Base-by-base conservation (phyloP, 179 eudicot genomes). In the Gypsophila paniculata region DNA sequence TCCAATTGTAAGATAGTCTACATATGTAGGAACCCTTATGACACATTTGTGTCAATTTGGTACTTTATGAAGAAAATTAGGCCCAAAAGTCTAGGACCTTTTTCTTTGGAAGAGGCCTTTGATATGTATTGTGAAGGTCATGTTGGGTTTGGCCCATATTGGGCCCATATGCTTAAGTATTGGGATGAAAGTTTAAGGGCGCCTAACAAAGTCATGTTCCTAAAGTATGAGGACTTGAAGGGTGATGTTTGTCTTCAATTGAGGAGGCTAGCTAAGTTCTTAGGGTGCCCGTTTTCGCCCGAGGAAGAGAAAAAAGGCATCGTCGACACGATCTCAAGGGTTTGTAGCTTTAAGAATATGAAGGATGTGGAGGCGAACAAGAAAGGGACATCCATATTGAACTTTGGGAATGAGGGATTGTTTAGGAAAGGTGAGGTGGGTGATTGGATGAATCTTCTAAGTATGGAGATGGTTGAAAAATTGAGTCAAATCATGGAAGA, bases 381-480 rank as follows among this genome's bases (percentile, higher is more conserved):
- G 62, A 69, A 66, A 0, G 85, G 88, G 44, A 70, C 72, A 15
- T 62, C 85, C 8, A 80, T 84, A 67, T 12, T 51, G 19, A 14
- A 78, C 57, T 72, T 80, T 70, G 80, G 66, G 39, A 85, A 86
- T 17, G 80, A 75, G 64, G 58, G 73, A 15, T 74, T 86, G 76
- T 89, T 89, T 63, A 83, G 90, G 84, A 82, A 85, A 68, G 89
- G 84, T 58, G 82, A 80, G 68, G 86, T 85, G 66, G 93, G 93
- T 9, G 93, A 85, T 80, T 86, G 85, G 87, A 75, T 46, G 18
- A 88, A 83, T 44, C 54, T 81, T 44, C 57, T 86, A 6, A 79
- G 75, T 5, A 73, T 78, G 26, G 72, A 61, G 14, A 86, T 86
- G 93, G 78, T 79, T 36, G 82, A 80, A 71, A 71, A 72, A 13